Percentiles rank a stretch among this genome's conserved stretches.
Evolutionary conservation across 2,329 filamentous ascomycete genomes (phyloP).

Genomic region (Trichoderma sp.): DNA sequence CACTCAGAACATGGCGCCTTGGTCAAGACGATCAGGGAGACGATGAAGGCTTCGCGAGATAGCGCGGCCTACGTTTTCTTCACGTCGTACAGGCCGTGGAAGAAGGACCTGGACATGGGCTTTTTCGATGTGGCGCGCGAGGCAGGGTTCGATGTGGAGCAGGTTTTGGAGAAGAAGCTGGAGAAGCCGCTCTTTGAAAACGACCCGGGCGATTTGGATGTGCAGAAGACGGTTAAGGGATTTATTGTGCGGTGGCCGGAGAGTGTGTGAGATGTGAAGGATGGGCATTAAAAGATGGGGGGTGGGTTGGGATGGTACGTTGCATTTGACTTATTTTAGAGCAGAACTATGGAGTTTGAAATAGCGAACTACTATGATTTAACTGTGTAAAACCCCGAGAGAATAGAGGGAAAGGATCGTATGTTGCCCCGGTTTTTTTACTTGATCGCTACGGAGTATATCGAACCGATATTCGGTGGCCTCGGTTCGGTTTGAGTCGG

Average conservation of each 20-base stretch:
- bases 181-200: slow-evolving; percentile 87
- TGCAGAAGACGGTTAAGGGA: slow-evolving; percentile 80
- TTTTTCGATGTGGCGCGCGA: slow-evolving; percentile 80
- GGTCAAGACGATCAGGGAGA: slow-evolving; percentile 68
- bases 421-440: not conserved
- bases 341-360: not conserved
- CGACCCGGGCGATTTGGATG: slow-evolving; percentile 79
- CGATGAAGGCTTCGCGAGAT: slow-evolving; percentile 56
- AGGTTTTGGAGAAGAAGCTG: slow-evolving; percentile 79
- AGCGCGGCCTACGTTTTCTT: slow-evolving; percentile 85
- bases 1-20: slow-evolving; percentile 84
- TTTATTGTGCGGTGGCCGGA: slow-evolving; percentile 70
- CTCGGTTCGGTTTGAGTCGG: not conserved
- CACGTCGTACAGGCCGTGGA: slow-evolving; percentile 90
- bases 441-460: not conserved
- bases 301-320: not conserved
- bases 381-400: not conserved
- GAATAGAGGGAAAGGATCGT: not conserved
- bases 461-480: not conserved
- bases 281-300: not conserved
- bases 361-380: not conserved
- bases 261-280: slow-evolving; percentile 26
- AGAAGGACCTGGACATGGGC: slow-evolving; percentile 77
- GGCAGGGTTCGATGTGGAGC: slow-evolving; percentile 73
- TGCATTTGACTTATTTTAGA: not conserved